Evolutionary conservation across 345 rosid genomes (phyloP), one percentile per base, ranked within the genome.

Genomic region (Gossypium sturtianum): DNA sequence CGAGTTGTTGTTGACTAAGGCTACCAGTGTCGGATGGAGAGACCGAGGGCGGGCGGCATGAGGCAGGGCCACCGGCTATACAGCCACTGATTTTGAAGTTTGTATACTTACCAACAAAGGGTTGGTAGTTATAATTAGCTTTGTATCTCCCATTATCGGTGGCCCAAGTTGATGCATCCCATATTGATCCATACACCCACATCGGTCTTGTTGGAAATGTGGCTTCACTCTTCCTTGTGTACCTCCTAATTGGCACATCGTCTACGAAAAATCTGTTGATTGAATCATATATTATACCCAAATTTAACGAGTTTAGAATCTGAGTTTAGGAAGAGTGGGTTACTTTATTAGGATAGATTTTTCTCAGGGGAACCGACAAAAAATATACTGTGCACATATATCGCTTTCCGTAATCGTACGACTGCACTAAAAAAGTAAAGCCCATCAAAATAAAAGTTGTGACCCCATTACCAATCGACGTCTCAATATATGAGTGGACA

Each of bases 151-250:
- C 98, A 12, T 88, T 78, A 75, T 94, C 98, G 0, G 98, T 94
- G 76, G 98, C 98, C 98, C 97, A 94, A 3, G 93, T 82, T 0
- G 98, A 94, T 44, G 97, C 98, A 71, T 94, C 98, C 98, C 98
- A 94, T 65, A 93, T 82, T 25, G 98, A 92, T 2, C 98, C 98
- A 43, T 92, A 90, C 2, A 86, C 79, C 86, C 85, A 90, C 97
- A 94, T 84, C 22, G 97, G 97, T 66, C 98, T 84, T 3, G 66
- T 62, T 0, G 98, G 98, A 69, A 87, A 94, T 13, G 89, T 90
- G 4, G 83, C 86, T 62, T 86, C 92, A 49, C 81, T 90, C 75
- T 85, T 92, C 56, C 88, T 86, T 29, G 87, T 80, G 59, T 92
- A 94, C 78, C 86, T 85, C 60, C 98, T 79, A 71, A 94, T 88